Evolutionary conservation across 192 early-diverging fungal species (phyloP).

Genomic region (Thamnidium elegans): DNA sequence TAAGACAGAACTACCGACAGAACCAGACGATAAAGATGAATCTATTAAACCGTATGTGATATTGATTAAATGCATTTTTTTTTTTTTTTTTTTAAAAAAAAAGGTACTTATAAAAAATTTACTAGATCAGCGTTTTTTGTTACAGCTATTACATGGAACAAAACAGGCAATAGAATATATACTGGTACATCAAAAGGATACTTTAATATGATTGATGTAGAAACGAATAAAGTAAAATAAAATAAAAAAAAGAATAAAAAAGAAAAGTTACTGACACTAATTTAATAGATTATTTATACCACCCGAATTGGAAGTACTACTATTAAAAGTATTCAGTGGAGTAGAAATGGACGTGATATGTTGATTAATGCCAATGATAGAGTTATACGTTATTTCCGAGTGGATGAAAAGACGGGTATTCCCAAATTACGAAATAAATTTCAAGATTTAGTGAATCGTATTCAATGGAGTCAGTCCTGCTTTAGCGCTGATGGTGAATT

Average conservation of each 20-base stretch:
- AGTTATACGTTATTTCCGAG: slow-evolving; percentile 68
- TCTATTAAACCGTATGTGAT: background rate
- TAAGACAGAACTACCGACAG: slow-evolving; percentile 25
- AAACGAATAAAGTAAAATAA: slow-evolving; percentile 48
- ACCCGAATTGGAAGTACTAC: slow-evolving; percentile 37
- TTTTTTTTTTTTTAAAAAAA: background rate
- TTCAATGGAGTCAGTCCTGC: slow-evolving; percentile 85
- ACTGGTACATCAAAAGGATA: slow-evolving; percentile 68
- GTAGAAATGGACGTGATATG: slow-evolving; percentile 65
- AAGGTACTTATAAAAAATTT: background rate
- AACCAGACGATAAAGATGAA: slow-evolving; percentile 4
- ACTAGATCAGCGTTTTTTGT: slow-evolving; percentile 22
- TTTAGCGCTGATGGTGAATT: slow-evolving; percentile 90
- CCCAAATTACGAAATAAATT: slow-evolving; percentile 68
- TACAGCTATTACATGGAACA: slow-evolving; percentile 29
- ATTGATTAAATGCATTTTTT: background rate
- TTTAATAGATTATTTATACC: slow-evolving; percentile 35
- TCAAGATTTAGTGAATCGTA: slow-evolving; percentile 85
- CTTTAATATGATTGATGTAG: slow-evolving; percentile 57
- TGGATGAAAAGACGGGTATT: slow-evolving; percentile 39
- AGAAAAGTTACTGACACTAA: background rate
- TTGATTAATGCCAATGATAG: slow-evolving; percentile 80
- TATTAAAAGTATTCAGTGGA: slow-evolving; percentile 65
- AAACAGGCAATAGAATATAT: slow-evolving; percentile 54
- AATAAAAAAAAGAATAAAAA: background rate